Evolutionary conservation across 352 stramenopile genomes (phyloP).

Genomic region (Phytophthora gonapodyides): DNA sequence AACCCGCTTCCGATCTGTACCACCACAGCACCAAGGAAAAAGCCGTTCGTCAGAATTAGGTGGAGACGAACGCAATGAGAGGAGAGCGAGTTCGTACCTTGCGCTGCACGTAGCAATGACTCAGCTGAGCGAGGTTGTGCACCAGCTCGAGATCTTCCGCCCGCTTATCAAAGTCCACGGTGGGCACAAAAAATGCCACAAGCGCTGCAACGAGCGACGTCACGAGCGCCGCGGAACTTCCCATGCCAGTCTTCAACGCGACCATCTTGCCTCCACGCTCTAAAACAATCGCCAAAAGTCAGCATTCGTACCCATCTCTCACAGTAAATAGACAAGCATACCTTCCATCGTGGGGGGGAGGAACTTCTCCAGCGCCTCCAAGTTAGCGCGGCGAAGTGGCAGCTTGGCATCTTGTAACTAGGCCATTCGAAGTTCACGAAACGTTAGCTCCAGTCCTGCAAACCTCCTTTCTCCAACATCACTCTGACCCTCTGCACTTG

Average conservation of each 20-base stretch:
- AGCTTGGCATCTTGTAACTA: slow-evolving; percentile 75
- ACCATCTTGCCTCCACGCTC: slow-evolving; percentile 46
- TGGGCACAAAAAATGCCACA: slow-evolving; percentile 81
- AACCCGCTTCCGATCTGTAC: slow-evolving; percentile 95
- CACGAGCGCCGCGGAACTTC: slow-evolving; percentile 94
- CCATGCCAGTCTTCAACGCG: slow-evolving; percentile 96
- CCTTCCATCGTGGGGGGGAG: slow-evolving; percentile 75
- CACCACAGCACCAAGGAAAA: neutral
- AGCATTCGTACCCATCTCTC: slow-evolving; percentile 1
- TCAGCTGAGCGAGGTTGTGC: slow-evolving; percentile 96
- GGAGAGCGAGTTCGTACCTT: slow-evolving; percentile 65
- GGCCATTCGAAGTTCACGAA: neutral
- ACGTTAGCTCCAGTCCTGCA: slow-evolving; percentile 18
- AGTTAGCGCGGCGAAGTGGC: slow-evolving; percentile 58
- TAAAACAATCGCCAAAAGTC: slow-evolving; percentile 14
- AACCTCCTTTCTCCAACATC: neutral
- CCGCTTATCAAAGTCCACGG: slow-evolving; percentile 21
- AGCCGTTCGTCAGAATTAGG: neutral
- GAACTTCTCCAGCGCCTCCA: slow-evolving; percentile 83
- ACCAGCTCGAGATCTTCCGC: slow-evolving; percentile 59
- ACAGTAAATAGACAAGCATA: slow-evolving; percentile 11
- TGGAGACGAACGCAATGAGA: too few species aligned
- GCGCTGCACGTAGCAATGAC: slow-evolving; percentile 95
- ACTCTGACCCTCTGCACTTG: slow-evolving; percentile 66
- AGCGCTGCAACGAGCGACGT: slow-evolving; percentile 94